Conservation (phyloP, 2,329 filamentous ascomycete species). For the Cytospora leucostoma region DNA sequence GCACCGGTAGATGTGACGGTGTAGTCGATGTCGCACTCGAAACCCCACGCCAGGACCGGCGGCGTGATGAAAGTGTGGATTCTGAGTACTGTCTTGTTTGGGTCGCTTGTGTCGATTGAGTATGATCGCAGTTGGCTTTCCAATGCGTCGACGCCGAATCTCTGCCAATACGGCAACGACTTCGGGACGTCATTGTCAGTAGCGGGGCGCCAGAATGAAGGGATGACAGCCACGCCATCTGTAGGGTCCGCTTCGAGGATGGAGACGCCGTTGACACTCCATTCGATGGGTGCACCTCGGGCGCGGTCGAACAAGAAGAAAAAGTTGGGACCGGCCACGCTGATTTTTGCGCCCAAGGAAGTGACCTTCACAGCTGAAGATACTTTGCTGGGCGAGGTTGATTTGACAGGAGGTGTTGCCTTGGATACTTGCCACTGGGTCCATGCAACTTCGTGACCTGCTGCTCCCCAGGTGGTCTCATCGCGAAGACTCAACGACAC, state of each 20-base stretch:
- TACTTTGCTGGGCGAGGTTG: constrained; percentile 17
- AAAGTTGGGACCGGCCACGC: constrained; percentile 39
- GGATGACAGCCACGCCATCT: constrained; percentile 41
- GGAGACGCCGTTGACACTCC: constrained; percentile 40
- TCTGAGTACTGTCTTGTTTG: constrained; percentile 40
- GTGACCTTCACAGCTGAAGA: constrained; percentile 32
- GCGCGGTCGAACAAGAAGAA: constrained; percentile 48
- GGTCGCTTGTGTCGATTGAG: constrained; percentile 31
- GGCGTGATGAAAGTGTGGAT: constrained; percentile 56
- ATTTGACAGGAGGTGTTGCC: constrained; percentile 27
- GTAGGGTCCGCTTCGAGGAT: constrained; percentile 41
- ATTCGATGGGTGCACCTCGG: constrained; percentile 45
- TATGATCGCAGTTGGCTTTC: constrained; percentile 50
- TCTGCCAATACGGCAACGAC: constrained; percentile 59
- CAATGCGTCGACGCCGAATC: constrained; percentile 50
- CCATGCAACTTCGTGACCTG: constrained; percentile 58
- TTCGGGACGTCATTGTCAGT: constrained; percentile 64
- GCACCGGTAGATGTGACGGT: constrained; percentile 48
- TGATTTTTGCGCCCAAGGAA: constrained; percentile 32
- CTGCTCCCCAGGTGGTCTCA: constrained; percentile 51
- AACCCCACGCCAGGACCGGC: constrained; percentile 62
- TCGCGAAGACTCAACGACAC: constrained; percentile 47
- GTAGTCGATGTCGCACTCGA: constrained; percentile 52
- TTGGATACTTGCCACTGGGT: constrained; percentile 47
- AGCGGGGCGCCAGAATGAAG: constrained; percentile 63